A percentile compares a stretch with the other conserved stretches of the same genome.
Conservation (phyloP, 495 filamentous ascomycete species). For the Talaromyces stipitatus region DNA sequence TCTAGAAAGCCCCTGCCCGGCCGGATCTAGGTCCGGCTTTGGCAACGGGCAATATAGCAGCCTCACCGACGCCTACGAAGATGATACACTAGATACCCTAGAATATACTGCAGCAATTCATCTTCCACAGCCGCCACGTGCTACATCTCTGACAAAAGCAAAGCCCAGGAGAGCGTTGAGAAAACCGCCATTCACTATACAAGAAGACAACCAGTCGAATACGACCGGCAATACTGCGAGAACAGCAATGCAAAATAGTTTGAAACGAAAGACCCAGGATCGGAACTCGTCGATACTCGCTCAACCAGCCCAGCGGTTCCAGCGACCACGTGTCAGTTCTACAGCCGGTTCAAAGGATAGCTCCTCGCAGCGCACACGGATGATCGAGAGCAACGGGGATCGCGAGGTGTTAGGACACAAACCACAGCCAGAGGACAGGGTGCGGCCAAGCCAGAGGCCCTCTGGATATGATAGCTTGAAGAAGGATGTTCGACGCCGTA, state of each 20-base stretch:
- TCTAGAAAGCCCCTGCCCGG: conserved; percentile 1
- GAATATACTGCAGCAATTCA: conserved; percentile 29
- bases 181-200: conserved; percentile 25
- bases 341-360: conserved; percentile 2
- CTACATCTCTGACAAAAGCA: conserved; percentile 17
- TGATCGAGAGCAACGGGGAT: conserved; percentile 9
- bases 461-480: conserved; percentile 11
- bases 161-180: conserved; percentile 25
- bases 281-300: conserved; percentile 29
- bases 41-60: neutral
- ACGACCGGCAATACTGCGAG: neutral
- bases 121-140: conserved; percentile 29
- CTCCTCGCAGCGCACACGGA: neutral
- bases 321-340: conserved; percentile 25
- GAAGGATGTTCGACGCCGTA: conserved; percentile 27
- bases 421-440: neutral
- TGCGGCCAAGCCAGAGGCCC: neutral
- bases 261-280: conserved; percentile 14
- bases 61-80: neutral
- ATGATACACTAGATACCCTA: conserved; percentile 9
- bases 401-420: conserved; percentile 6
- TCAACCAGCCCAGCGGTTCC: conserved; percentile 35
- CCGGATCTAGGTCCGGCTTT: neutral
- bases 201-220: conserved; percentile 19
- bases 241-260: neutral